Evolutionary conservation across 2,329 filamentous ascomycete species (phyloP).

Genomic region (Paradendryphiella salina): DNA sequence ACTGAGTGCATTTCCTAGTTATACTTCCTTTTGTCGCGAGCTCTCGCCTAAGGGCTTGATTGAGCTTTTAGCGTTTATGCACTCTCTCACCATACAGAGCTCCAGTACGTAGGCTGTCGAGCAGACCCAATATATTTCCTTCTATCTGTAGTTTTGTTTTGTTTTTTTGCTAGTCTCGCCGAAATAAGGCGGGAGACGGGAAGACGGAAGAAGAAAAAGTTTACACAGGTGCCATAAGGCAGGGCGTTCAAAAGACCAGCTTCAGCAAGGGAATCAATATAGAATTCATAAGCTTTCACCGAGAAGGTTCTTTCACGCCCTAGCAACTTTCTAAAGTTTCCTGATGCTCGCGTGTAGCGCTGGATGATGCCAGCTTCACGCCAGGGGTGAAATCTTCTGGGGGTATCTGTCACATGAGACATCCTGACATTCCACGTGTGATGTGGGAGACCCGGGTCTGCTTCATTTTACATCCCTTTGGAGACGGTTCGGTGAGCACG

Average conservation of each 20-base stretch:
- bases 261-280: not conserved
- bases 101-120: slow-evolving; percentile 16
- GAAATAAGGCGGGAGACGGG: not conserved
- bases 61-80: slow-evolving; percentile 20
- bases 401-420: not conserved
- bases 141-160: slow-evolving; percentile 4
- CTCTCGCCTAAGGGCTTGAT: slow-evolving; percentile 26
- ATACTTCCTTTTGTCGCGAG: slow-evolving; percentile 9
- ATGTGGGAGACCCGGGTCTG: not conserved
- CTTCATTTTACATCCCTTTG: not conserved
- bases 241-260: not conserved
- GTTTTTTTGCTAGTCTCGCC: not conserved
- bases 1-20: slow-evolving; percentile 3
- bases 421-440: not conserved
- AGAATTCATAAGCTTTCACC: not conserved
- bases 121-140: slow-evolving; percentile 1
- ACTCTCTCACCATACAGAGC: slow-evolving; percentile 4
- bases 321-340: not conserved
- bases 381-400: not conserved
- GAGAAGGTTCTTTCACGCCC: not conserved
- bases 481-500: not conserved
- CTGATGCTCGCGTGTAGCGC: not conserved
- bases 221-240: not conserved
- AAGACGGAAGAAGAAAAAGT: not conserved
- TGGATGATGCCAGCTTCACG: not conserved